A percentile compares a stretch with the other conserved stretches of the same genome.
phyloP scores from a whole-genome alignment of 257 asterid species.

The Solanum chmielewskii region DNA sequence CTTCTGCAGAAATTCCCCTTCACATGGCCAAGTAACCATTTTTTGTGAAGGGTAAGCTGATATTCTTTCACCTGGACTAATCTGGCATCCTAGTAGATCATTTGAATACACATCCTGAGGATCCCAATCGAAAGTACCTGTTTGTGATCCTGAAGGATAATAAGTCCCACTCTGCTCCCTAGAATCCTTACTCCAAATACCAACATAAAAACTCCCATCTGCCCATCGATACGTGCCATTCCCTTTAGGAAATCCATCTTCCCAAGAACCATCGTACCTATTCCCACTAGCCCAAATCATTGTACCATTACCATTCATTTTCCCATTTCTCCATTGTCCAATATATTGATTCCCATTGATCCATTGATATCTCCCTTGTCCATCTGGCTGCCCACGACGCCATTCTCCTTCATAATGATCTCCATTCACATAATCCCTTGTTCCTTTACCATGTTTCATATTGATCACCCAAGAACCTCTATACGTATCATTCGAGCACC shows the following conservation, averaged over 20 bases:
- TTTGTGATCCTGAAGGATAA: slow-evolving; percentile 41
- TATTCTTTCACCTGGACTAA: slow-evolving; percentile 45
- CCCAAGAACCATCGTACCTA: slow-evolving; percentile 75
- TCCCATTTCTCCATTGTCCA: slow-evolving; percentile 73
- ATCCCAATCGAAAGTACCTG: slow-evolving; percentile 48
- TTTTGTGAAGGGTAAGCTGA: slow-evolving; percentile 59
- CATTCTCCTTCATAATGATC: slow-evolving; percentile 71
- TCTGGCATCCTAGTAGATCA: slow-evolving; percentile 33
- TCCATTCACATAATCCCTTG: slow-evolving; percentile 47
- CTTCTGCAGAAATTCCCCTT: slow-evolving; percentile 33
- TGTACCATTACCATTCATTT: slow-evolving; percentile 66
- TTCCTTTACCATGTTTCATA: slow-evolving; percentile 63
- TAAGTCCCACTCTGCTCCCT: slow-evolving; percentile 71
- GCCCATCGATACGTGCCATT: slow-evolving; percentile 67
- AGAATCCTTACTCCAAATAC: slow-evolving; percentile 69
- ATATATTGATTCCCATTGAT: slow-evolving; percentile 58
- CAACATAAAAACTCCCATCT: slow-evolving; percentile 81
- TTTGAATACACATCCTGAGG: slow-evolving; percentile 47
- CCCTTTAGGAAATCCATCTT: slow-evolving; percentile 68
- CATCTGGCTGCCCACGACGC: slow-evolving; percentile 53
- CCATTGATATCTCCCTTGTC: slow-evolving; percentile 82
- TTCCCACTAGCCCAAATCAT: slow-evolving; percentile 70
- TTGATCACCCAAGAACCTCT: slow-evolving; percentile 64
- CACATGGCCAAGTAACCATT: slow-evolving; percentile 43
- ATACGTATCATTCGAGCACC: slow-evolving; percentile 47